Conservation (phyloP, 2,329 filamentous ascomycete genomes). For the Cercospora sp. region DNA sequence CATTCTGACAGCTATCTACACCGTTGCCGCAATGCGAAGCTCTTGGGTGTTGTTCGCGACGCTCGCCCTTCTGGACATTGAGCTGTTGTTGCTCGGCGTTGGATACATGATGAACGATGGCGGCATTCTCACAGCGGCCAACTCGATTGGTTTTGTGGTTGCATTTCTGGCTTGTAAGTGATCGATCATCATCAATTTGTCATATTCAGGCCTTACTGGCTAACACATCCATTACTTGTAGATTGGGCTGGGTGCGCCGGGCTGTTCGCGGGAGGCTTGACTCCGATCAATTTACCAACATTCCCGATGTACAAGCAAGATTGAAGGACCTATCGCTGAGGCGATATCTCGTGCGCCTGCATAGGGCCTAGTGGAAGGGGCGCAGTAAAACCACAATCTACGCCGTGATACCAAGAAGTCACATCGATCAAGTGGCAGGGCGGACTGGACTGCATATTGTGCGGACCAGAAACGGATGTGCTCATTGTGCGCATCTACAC, state of each 20-base stretch:
- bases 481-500: background rate
- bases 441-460: too few relatives aligned
- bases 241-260: conserved; percentile 8
- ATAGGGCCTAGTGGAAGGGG: too few relatives aligned
- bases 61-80: conserved; percentile 3
- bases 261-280: background rate
- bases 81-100: conserved; percentile 2
- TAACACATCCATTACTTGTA: background rate
- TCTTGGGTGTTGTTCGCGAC: conserved; percentile 3
- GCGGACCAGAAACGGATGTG: too few relatives aligned
- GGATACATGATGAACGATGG: conserved; percentile 2
- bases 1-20: conserved; percentile 2
- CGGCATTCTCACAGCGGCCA: background rate
- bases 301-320: conserved; percentile 7
- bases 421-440: too few relatives aligned
- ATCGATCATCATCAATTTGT: background rate
- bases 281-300: background rate
- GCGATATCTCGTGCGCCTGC: too few relatives aligned
- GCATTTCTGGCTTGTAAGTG: conserved; percentile 1
- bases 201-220: background rate
- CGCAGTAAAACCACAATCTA: too few relatives aligned
- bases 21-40: conserved; percentile 3
- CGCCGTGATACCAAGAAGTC: too few relatives aligned
- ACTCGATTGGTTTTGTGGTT: conserved; percentile 4
- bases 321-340: background rate